Conservation (phyloP, 306 rosid species). For the Cucurbita ficifolia region DNA sequence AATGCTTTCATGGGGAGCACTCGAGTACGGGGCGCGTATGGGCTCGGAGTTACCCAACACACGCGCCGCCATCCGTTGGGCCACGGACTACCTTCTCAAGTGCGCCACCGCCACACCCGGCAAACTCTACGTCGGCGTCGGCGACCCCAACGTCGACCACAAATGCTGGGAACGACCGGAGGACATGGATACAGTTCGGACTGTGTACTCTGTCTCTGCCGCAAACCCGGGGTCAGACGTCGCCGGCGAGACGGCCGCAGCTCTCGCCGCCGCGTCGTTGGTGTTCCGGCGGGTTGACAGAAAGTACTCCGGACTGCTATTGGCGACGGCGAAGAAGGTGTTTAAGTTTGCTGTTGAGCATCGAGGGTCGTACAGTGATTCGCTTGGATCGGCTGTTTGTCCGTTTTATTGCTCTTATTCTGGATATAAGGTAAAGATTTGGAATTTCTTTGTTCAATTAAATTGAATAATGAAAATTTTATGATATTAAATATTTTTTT, state of each 20-base stretch:
- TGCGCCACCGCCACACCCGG: slow-evolving; percentile 64
- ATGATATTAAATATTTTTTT: not conserved
- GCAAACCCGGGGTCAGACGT: slow-evolving; percentile 70
- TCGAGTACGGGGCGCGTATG: slow-evolving; percentile 65
- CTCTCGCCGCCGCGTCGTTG: slow-evolving; percentile 73
- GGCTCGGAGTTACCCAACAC: slow-evolving; percentile 41
- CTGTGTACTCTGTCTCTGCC: slow-evolving; percentile 53
- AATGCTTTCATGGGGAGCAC: slow-evolving; percentile 69
- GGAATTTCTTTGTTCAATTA: not conserved
- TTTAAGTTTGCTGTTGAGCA: slow-evolving; percentile 55
- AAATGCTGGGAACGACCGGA: slow-evolving; percentile 96
- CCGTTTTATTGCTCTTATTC: slow-evolving; percentile 97
- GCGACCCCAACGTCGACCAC: slow-evolving; percentile 68
- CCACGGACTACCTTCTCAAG: slow-evolving; percentile 56
- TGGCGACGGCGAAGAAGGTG: slow-evolving; percentile 52
- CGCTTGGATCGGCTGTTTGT: slow-evolving; percentile 74
- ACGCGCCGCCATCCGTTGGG: slow-evolving; percentile 65
- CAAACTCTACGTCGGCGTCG: slow-evolving; percentile 73
- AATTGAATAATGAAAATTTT: not conserved
- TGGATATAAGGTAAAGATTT: slow-evolving; percentile 50
- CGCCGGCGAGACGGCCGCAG: slow-evolving; percentile 87
- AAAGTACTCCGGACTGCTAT: slow-evolving; percentile 37
- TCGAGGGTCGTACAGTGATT: slow-evolving; percentile 60
- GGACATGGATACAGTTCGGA: slow-evolving; percentile 60
- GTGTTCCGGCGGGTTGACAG: slow-evolving; percentile 60